phyloP scores from a whole-genome alignment of 2,329 filamentous ascomycete species.

The Cladosporium sp. region DNA sequence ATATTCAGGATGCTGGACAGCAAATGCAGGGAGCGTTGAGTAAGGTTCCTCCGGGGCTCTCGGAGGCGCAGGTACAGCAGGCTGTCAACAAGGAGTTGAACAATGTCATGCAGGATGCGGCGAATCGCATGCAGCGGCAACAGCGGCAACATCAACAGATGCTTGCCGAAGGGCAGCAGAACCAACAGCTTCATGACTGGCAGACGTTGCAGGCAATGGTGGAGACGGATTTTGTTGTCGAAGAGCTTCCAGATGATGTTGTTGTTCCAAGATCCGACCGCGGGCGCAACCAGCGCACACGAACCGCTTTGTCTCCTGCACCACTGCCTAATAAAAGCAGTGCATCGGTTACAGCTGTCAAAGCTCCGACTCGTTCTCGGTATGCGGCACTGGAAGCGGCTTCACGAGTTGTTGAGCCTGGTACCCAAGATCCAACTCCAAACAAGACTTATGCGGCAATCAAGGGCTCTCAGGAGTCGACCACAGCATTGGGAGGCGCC shows the following conservation, averaged over 20 bases:
- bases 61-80: conserved; percentile 10
- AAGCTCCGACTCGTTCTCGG: background rate
- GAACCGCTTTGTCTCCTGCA: too few species aligned
- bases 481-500: too few species aligned
- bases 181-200: background rate
- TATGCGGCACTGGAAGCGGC: background rate
- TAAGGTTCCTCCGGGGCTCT: conserved; percentile 3
- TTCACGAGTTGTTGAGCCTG: background rate
- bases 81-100: conserved; percentile 12
- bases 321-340: too few species aligned
- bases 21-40: conserved; percentile 15
- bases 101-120: conserved; percentile 11
- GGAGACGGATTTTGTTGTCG: conserved; percentile 6
- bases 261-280: too few species aligned
- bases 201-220: background rate
- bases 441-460: too few species aligned
- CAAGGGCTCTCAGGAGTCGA: too few species aligned
- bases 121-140: background rate
- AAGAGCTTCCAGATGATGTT: conserved; percentile 6
- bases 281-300: too few species aligned
- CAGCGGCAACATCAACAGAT: background rate
- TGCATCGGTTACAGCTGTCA: too few species aligned
- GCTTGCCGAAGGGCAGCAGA: background rate
- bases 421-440: too few species aligned
- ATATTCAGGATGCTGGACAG: conserved; percentile 11